A percentile compares a stretch with the other conserved stretches of the same genome.
Conservation (phyloP, 108 stramenopile genomes). For the Hondaea fermentalgiana region DNA sequence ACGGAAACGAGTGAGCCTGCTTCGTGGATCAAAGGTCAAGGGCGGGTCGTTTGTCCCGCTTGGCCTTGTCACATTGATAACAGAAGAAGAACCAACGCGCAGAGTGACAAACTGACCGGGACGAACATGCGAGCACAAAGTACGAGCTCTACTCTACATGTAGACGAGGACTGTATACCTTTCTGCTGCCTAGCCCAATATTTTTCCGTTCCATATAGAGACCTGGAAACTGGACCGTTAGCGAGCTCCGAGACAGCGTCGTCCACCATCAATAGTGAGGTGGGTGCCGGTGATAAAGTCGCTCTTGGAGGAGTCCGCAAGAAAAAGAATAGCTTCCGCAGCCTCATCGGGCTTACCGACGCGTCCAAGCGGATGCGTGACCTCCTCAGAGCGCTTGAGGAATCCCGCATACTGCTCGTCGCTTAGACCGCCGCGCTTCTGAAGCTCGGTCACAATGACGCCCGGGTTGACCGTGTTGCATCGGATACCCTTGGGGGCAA, state of each 20-base stretch:
- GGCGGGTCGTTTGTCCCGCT: background rate
- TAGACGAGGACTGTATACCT: too few species aligned
- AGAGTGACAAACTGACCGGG: too few species aligned
- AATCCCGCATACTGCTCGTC: background rate
- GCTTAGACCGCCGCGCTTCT: background rate
- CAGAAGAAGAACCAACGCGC: too few species aligned
- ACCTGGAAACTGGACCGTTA: background rate
- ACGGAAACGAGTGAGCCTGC: too few species aligned
- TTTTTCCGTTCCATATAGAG: too few species aligned
- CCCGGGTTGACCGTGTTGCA: slow-evolving; percentile 11
- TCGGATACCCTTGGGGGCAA: background rate
- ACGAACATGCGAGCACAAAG: too few species aligned
- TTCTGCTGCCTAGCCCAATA: too few species aligned
- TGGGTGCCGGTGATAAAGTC: slow-evolving; percentile 12
- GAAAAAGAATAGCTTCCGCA: background rate
- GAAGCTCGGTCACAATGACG: background rate
- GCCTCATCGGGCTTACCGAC: background rate
- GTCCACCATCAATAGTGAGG: background rate
- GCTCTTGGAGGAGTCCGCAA: slow-evolving; percentile 11
- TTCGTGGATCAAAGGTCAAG: background rate
- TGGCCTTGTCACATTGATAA: too few species aligned
- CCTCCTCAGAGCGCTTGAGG: background rate
- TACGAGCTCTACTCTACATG: too few species aligned
- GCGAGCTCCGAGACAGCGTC: background rate
- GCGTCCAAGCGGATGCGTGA: background rate